Evolutionary conservation across 331 rosid genomes (phyloP), one percentile per base, ranked within the genome.

Genomic region (Pyracantha coccinea): DNA sequence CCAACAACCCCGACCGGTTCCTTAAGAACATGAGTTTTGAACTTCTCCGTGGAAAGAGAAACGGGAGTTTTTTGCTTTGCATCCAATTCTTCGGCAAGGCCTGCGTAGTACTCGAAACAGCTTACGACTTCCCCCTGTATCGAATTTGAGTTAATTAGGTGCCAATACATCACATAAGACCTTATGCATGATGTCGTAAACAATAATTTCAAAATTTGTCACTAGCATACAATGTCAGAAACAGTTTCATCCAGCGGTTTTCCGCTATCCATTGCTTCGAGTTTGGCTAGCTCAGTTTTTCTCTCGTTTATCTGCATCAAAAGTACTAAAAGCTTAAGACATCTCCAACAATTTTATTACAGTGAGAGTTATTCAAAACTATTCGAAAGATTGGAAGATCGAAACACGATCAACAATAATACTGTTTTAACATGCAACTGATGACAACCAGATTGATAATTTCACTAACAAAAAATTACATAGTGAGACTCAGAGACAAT

Each of bases 1-100:
- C 79, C 98, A 80, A 93, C 97, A 17, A 93, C 96, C 35, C 98
- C 98, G 71, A 93, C 80, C 15, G 96, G 98, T 69, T 93, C 97
- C 86, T 62, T 89, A 77, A 87, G 97, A n/a, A 89, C 88, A 66
- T 90, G 58, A 74, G 83, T 73, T 77, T 68, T 93, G 86, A 90
- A 93, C 14, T 89, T 62, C 17, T 93, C 93, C 92, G 86, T 75
- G 10, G 97, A 96, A 74, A 93, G 82, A 69, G 96, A 78, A 35
- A 91, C 85, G 0, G 92, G 86, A 25, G 88, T 79, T 60, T 89
- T 93, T 81, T 93, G 90, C 81, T 88, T 88, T 2, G 85, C 83
- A 75, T 91, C 98, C 86, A 93, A 80, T 53, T 86, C 88, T 63
- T 93, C 98, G 11, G 98, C 98, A 44, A 93, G 96, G 74, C 88